These are phyloP conservation scores for Bipolaris zeicola DNA, from an alignment of 2,329 filamentous ascomycete genomes.

Conservation along the genomic window DNA sequence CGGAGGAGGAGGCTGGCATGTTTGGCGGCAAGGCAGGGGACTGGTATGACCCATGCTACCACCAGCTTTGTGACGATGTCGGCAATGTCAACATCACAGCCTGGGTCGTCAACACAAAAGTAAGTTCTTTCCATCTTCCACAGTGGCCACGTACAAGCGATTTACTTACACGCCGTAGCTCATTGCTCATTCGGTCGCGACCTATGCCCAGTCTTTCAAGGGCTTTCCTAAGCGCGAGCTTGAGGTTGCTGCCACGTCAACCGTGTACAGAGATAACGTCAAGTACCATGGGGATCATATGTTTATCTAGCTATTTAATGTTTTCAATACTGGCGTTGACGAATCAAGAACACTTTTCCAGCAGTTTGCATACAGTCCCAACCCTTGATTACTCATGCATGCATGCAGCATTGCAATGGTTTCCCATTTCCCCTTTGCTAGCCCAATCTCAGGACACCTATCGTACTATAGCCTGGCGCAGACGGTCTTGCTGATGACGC, in stretches of 20 bases:
- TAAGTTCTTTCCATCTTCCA: constrained; percentile 8
- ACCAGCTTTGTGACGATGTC: constrained; percentile 48
- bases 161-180: constrained; percentile 29
- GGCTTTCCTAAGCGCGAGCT: constrained; percentile 42
- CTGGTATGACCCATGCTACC: constrained; percentile 50
- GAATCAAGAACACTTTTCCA: not conserved
- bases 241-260: constrained; percentile 18
- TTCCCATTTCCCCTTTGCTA: not conserved
- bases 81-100: constrained; percentile 48
- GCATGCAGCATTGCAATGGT: too few species aligned
- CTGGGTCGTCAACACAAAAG: constrained; percentile 49
- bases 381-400: not conserved
- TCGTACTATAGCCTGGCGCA: not conserved
- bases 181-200: constrained; percentile 47
- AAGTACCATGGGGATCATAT: constrained; percentile 46
- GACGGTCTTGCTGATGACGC: not conserved
- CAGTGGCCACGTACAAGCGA: not conserved
- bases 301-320: constrained; percentile 28
- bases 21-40: constrained; percentile 50
- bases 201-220: constrained; percentile 43
- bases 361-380: not conserved
- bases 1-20: constrained; percentile 41
- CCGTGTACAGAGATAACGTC: constrained; percentile 25
- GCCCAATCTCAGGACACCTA: not conserved
- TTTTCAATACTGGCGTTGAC: not conserved